Base-by-base conservation (phyloP, 345 rosid species). In the Jatropha curcas region DNA sequence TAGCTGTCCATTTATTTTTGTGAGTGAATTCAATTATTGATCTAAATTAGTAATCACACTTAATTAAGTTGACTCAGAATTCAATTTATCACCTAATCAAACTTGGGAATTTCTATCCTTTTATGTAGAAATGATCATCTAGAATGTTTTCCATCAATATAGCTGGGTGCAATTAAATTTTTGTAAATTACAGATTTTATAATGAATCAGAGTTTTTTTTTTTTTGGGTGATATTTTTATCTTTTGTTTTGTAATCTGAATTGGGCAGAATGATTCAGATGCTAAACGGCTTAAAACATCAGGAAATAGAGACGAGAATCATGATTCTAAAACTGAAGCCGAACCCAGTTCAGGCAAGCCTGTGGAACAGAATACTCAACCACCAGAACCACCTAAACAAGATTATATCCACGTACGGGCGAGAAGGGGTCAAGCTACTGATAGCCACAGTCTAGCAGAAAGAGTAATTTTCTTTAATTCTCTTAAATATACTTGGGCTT, bases 371-470 rank as follows among this genome's bases (percentile, higher is more conserved):
- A 82, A 80, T 75, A 75, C 73, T 75, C 86, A 84, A 79, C 86
- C 92, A 51, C 53, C 77, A 0, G 96, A 91, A 72, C 89, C 88
- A 48, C 74, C 79, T 22, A 90, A 88, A 82, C 91, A 87, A 78
- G 98, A 93, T 83, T 94, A 90, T 81, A 92, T 94, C 76, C 98
- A 90, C 57, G 93, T 94, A 14, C 88, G 98, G 78, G 98, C 97
- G 17, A 90, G 98, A 82, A 83, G 94, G 76, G 98, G 98, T 64
- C 97, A 94, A 82, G 98, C 98, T 72, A 92, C 96, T 52, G 97
- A 92, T 84, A 94, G 93, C 84, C 98, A 92, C 85, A 94, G 97
- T 80, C 84, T 94, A 71, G 98, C 98, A 30, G 94, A 94, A 86
- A 88, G 97, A 82, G 96, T 94, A 92, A 85, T 61, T 68, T 77